A percentile compares a stretch with the other conserved stretches of the same genome.
Conservation (phyloP, 169 alveolate genomes). For the Plasmodium relictum region DNA sequence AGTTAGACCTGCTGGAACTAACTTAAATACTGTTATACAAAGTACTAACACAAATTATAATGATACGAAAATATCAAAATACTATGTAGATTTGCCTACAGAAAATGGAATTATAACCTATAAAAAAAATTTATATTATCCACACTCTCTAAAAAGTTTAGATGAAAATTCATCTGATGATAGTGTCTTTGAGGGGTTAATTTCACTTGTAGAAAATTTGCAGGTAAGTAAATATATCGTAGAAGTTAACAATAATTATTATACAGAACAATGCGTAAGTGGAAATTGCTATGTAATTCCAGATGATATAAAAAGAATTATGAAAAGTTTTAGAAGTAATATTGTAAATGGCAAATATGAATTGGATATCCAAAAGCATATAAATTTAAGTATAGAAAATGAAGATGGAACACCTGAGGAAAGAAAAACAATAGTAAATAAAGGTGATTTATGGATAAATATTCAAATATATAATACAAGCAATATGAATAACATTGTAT, state of each 20-base stretch:
- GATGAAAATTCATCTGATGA: background rate
- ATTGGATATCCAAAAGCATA: slow-evolving; percentile 20
- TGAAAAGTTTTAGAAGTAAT: background rate
- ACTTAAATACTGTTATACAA: too few species aligned
- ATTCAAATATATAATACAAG: background rate
- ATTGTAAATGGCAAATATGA: slow-evolving; percentile 3
- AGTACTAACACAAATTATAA: too few species aligned
- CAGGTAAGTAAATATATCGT: slow-evolving; percentile 4
- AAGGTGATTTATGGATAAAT: too few species aligned
- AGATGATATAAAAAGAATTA: background rate
- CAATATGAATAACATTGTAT: too few species aligned
- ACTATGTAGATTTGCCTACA: too few species aligned
- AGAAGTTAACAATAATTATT: background rate
- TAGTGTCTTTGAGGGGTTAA: background rate
- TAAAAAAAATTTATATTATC: too few species aligned
- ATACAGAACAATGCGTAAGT: background rate
- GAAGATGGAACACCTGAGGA: background rate
- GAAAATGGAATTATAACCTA: too few species aligned
- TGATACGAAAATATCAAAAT: too few species aligned
- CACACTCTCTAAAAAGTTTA: too few species aligned
- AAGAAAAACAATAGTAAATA: too few species aligned
- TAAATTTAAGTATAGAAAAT: background rate
- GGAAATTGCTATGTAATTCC: background rate
- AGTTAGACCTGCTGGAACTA: too few species aligned
- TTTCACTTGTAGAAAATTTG: background rate